Conservation (phyloP, 768 basidiomycete species). For the Lactarius sanguifluus region DNA sequence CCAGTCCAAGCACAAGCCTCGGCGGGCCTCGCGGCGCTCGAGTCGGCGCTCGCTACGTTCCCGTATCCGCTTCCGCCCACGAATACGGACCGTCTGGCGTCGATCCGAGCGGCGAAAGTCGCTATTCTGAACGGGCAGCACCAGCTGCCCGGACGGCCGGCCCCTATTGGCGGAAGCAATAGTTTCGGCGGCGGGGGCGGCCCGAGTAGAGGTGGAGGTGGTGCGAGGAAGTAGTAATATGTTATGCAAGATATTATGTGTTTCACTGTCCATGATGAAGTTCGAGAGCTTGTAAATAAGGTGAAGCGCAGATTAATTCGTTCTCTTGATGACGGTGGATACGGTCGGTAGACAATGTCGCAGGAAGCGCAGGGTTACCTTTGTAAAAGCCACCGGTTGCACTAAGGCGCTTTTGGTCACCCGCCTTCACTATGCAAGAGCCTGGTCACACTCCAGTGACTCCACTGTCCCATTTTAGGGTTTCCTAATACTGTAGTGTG, state of each 20-base stretch:
- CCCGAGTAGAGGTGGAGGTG: not conserved
- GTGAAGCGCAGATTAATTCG: not conserved
- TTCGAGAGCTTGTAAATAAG: not conserved
- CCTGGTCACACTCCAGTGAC: too few relatives aligned
- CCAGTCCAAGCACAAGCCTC: not conserved
- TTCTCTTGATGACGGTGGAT: not conserved
- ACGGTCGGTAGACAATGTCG: too few relatives aligned
- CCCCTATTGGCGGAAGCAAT: not conserved
- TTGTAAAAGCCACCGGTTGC: too few relatives aligned
- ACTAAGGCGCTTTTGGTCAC: too few relatives aligned
- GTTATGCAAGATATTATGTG: not conserved
- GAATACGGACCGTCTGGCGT: slow-evolving; percentile 4
- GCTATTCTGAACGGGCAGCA: slow-evolving; percentile 10
- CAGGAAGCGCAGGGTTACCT: too few relatives aligned
- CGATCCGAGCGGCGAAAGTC: slow-evolving; percentile 18
- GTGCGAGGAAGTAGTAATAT: not conserved
- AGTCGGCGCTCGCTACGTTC: not conserved
- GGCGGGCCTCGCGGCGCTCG: not conserved
- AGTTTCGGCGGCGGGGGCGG: not conserved
- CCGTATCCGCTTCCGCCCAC: not conserved
- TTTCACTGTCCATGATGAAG: not conserved
- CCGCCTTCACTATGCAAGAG: too few relatives aligned
- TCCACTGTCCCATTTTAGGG: too few relatives aligned
- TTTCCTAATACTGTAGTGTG: too few relatives aligned
- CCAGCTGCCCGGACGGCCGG: not conserved